Conservation (phyloP, 345 rosid species). For the Geranium brycei region DNA sequence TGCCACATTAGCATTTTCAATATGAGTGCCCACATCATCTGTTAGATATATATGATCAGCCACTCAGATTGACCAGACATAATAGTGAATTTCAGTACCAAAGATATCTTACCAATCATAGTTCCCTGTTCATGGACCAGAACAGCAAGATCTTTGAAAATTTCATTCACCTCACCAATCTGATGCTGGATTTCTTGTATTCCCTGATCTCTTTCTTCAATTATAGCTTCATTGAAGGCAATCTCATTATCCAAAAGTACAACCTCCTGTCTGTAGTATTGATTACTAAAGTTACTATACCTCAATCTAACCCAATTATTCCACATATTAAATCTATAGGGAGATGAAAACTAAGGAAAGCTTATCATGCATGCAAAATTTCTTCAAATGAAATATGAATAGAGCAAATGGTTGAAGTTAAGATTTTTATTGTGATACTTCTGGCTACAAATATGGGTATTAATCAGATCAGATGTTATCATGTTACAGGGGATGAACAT, state of each 20-base stretch:
- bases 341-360: background rate
- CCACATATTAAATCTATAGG: background rate
- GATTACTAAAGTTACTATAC: slow-evolving; percentile 6
- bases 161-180: slow-evolving; percentile 91
- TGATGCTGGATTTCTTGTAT: slow-evolving; percentile 88
- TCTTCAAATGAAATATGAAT: background rate
- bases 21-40: slow-evolving; percentile 77
- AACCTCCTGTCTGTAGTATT: slow-evolving; percentile 63
- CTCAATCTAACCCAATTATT: background rate
- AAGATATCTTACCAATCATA: slow-evolving; percentile 48
- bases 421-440: background rate
- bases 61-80: background rate
- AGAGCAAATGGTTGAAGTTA: background rate
- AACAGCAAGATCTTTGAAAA: slow-evolving; percentile 86
- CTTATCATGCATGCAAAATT: background rate
- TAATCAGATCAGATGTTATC: background rate
- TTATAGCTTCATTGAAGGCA: slow-evolving; percentile 74
- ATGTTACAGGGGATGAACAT: background rate
- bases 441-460: background rate
- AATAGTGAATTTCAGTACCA: background rate
- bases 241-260: slow-evolving; percentile 78
- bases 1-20: slow-evolving; percentile 60
- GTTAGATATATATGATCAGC: slow-evolving; percentile 5
- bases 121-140: slow-evolving; percentile 89
- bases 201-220: slow-evolving; percentile 93